Evolutionary conservation across 306 rosid genomes (phyloP), one percentile per base, ranked within the genome.

Genomic region (Fragaria nilgerrensis): DNA sequence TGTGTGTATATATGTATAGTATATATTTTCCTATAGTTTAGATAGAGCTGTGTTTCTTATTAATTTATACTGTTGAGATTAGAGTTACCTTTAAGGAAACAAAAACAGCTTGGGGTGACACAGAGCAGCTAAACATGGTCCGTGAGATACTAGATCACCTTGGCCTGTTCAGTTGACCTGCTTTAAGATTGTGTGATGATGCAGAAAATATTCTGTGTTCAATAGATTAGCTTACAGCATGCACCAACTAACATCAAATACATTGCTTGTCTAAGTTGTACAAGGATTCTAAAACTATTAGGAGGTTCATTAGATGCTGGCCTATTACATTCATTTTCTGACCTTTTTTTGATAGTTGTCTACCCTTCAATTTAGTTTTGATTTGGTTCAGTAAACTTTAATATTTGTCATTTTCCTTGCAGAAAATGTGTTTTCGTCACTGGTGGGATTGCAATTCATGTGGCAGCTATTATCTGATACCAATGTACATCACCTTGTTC

Each of bases 361-460:
- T 45, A 50, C 59, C 56, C 81, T 71, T 70, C 36, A 63, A 17
- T 66, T 52, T 50, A 39, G 48, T 29, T 64, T 52, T 53, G n/a
- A 16, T 66, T 50, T 43, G 80, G 77, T 77, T 79, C 65, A 58
- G 15, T 27, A 59, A 75, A 43, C 19, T 79, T 84, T 65, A 85
- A 56, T 12, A 27, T 53, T 69, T 79, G 43, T 59, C 82, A 5
- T 64, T 34, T 47, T 77, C 61, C 77, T 77, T 90, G 89, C 96
- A 94, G 98, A 92, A 81, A 94, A 94, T 75, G 96, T 90, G 67
- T 94, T 94, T 87, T 92, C 98, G 15, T 94, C 98, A 20, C 77
- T 94, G 77, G 98, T 88, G 85, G 98, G 98, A 79, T 89, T 94
- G 80, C 96, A 89, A 77, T 94, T 94, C 63, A 84, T 76, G 94